Conservation (phyloP, 352 stramenopile species). For the Phytopythium montanum region DNA sequence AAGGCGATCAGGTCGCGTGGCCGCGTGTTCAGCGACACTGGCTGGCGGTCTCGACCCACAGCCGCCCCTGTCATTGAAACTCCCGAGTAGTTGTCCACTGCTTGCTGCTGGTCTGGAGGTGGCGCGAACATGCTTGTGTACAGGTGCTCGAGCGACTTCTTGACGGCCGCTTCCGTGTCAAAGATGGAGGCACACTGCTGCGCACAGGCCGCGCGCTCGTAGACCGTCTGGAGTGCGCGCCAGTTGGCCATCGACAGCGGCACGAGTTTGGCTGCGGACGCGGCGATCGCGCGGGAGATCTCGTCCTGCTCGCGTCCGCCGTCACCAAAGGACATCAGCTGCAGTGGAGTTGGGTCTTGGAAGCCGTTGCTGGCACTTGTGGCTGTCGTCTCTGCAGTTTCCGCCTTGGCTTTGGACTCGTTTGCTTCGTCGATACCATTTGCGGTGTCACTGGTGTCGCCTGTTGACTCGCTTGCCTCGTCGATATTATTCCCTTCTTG, state of each 20-base stretch:
- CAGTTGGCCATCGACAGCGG: constrained; percentile 71
- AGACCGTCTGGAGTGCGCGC: constrained; percentile 50
- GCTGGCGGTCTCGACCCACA: constrained; percentile 15
- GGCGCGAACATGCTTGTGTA: constrained; percentile 52
- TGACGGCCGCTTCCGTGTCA: constrained; percentile 33
- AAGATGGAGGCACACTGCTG: constrained; percentile 52
- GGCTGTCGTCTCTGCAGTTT: neutral
- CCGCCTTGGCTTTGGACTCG: neutral
- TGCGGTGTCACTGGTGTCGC: neutral
- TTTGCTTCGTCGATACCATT: neutral
- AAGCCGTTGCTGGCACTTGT: neutral
- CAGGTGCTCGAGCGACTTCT: constrained; percentile 48
- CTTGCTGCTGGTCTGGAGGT: constrained; percentile 4
- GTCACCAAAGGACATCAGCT: constrained; percentile 40
- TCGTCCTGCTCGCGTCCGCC: constrained; percentile 70
- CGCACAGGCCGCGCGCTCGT: constrained; percentile 48
- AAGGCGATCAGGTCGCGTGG: constrained; percentile 53
- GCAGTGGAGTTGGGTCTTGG: neutral
- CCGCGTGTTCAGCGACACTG: constrained; percentile 29
- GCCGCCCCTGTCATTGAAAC: neutral
- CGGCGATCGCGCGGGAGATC: constrained; percentile 45
- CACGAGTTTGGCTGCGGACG: constrained; percentile 51
- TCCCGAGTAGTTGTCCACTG: neutral
- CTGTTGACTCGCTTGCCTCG: constrained; percentile 15
- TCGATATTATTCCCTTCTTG: constrained; percentile 19